phyloP scores from a whole-genome alignment of 192 early-diverging fungal genomes.

The Allomyces arbusculus region DNA sequence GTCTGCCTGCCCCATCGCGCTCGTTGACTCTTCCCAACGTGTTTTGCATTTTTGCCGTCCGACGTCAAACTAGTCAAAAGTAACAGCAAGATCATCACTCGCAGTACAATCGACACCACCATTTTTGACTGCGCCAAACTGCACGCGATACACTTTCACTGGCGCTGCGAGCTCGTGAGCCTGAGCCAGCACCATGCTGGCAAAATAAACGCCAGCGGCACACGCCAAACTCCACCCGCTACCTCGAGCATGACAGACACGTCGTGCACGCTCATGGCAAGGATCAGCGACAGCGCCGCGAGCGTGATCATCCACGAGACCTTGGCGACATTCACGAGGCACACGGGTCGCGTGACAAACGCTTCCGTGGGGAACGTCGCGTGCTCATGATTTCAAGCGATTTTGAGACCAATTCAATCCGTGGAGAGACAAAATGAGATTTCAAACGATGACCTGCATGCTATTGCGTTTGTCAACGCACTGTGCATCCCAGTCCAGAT shows the following conservation, averaged over 20 bases:
- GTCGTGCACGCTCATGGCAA: neutral
- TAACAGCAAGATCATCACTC: too few species aligned
- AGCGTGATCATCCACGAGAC: neutral
- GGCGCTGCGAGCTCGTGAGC: neutral
- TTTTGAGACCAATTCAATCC: too few species aligned
- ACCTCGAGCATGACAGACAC: neutral
- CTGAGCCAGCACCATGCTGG: neutral
- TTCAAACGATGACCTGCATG: too few species aligned
- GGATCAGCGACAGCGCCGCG: neutral
- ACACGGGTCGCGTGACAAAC: conserved; percentile 69
- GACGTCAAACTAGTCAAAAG: too few species aligned
- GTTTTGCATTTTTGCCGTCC: too few species aligned
- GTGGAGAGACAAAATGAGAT: too few species aligned
- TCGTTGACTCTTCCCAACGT: too few species aligned
- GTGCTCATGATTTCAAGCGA: neutral
- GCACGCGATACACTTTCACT: neutral
- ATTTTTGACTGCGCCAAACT: neutral
- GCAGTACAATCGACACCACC: neutral
- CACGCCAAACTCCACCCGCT: neutral
- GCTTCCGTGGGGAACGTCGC: conserved; percentile 76
- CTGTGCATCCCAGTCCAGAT: too few species aligned
- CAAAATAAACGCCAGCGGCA: neutral
- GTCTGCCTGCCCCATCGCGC: too few species aligned
- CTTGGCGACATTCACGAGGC: too few species aligned
- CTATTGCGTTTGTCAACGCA: too few species aligned